A percentile compares a stretch with the other conserved stretches of the same genome.
These are phyloP conservation scores for Colletotrichum horii DNA, from an alignment of 2,329 filamentous ascomycete species.

Conservation along the genomic window DNA sequence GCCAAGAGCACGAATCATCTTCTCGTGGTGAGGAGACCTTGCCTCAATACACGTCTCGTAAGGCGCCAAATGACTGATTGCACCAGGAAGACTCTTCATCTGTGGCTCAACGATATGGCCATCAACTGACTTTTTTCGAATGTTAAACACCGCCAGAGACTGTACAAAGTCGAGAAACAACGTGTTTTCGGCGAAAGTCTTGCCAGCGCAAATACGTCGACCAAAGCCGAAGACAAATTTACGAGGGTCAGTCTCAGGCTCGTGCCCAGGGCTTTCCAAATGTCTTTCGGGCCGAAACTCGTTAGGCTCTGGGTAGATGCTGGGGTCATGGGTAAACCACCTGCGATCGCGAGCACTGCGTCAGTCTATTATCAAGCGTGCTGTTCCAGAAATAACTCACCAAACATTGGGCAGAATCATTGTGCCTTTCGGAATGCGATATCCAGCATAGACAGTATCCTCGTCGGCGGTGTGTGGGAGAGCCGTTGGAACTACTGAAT, in stretches of 20 bases:
- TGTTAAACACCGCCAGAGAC: conserved; percentile 49
- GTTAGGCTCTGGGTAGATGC: conserved; percentile 58
- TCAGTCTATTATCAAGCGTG: neutral
- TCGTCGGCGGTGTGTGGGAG: conserved; percentile 40
- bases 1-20: neutral
- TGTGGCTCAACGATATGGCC: conserved; percentile 36
- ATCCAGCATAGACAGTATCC: neutral
- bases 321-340: conserved; percentile 64
- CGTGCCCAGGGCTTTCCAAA: conserved; percentile 22
- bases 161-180: conserved; percentile 38
- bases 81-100: neutral
- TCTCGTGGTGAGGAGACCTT: neutral
- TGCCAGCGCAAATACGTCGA: conserved; percentile 23
- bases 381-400: neutral
- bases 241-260: neutral
- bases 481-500: conserved; percentile 52
- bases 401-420: conserved; percentile 27
- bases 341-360: fast-evolving
- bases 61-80: neutral
- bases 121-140: conserved; percentile 36
- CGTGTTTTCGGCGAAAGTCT: conserved; percentile 17
- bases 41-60: neutral
- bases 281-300: conserved; percentile 38
- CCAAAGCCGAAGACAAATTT: conserved; percentile 22
- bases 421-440: conserved; percentile 9